Conservation (phyloP, 805 yeast species). For the Yamadazyma sp. region DNA sequence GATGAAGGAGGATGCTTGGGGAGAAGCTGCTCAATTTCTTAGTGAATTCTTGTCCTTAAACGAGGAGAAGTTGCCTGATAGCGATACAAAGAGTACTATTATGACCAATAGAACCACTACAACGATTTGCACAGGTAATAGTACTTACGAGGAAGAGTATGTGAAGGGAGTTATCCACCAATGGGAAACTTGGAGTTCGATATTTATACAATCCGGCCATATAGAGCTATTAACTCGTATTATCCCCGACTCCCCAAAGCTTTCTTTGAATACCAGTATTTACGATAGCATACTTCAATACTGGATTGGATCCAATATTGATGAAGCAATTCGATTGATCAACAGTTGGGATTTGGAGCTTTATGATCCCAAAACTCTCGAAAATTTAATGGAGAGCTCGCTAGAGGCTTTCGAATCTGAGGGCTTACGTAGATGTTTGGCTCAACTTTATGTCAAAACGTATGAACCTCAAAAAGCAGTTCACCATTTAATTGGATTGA, state of each 20-base stretch:
- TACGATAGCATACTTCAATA: conserved; percentile 47
- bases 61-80: conserved; percentile 23
- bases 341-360: conserved; percentile 57
- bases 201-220: conserved; percentile 50
- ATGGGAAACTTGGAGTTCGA: conserved; percentile 67
- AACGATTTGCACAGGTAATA: conserved; percentile 16
- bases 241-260: conserved; percentile 52
- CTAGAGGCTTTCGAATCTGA: conserved; percentile 28
- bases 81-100: conserved; percentile 33
- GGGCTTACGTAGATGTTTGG: conserved; percentile 43
- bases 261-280: conserved; percentile 31
- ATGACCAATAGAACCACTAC: conserved; percentile 18
- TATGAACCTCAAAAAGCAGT: conserved; percentile 65
- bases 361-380: conserved; percentile 48
- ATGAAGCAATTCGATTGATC: conserved; percentile 43
- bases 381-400: conserved; percentile 46
- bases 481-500: conserved; percentile 55
- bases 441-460: conserved; percentile 54
- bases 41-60: conserved; percentile 20
- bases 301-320: conserved; percentile 36
- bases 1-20: conserved; percentile 51
- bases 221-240: conserved; percentile 46
- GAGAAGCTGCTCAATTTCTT: conserved; percentile 52
- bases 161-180: conserved; percentile 30
- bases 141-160: conserved; percentile 19